A percentile compares a stretch with the other conserved stretches of the same genome.
These are phyloP conservation scores for Sporothrix pseudoabietina DNA, from an alignment of 2,329 filamentous ascomycete species.

Conservation along the genomic window DNA sequence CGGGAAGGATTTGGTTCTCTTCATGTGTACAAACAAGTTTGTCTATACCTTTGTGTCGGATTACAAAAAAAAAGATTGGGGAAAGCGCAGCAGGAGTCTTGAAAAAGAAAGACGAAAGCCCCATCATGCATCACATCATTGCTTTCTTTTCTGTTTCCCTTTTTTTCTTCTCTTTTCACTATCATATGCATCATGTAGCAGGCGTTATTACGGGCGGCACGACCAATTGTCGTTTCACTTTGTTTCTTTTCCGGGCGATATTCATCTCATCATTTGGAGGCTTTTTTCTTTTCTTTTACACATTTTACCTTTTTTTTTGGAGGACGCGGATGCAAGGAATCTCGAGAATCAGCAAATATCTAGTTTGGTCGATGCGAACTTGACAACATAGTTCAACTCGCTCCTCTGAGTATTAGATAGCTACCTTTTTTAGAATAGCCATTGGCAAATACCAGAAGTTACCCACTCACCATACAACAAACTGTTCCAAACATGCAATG, in stretches of 20 bases:
- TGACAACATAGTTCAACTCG: conserved; percentile 53
- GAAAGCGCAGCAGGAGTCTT: conserved; percentile 29
- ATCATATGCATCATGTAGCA: conserved; percentile 25
- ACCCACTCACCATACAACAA: conserved; percentile 54
- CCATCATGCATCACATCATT: conserved; percentile 31
- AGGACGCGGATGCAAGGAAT: conserved; percentile 28
- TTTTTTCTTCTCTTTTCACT: conserved; percentile 9
- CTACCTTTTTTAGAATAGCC: conserved; percentile 43
- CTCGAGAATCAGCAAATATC: conserved; percentile 35
- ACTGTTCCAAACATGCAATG: background rate
- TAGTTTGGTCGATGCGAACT: conserved; percentile 31
- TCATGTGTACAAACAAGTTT: conserved; percentile 32
- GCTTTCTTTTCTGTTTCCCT: conserved; percentile 37
- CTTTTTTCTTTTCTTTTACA: conserved; percentile 32
- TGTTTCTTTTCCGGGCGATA: conserved; percentile 16
- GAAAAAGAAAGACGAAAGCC: conserved; percentile 35
- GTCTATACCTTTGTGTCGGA: conserved; percentile 33
- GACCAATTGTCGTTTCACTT: conserved; percentile 1
- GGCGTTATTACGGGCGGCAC: conserved; percentile 16
- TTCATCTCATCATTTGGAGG: conserved; percentile 28
- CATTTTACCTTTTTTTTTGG: conserved; percentile 25
- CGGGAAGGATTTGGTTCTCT: conserved; percentile 1
- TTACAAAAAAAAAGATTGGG: conserved; percentile 37
- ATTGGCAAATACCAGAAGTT: conserved; percentile 65
- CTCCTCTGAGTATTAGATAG: conserved; percentile 66